Percentiles rank a stretch among this genome's conserved stretches.
Conservation (phyloP, 345 rosid genomes). For the Eucalyptus curtisii region DNA sequence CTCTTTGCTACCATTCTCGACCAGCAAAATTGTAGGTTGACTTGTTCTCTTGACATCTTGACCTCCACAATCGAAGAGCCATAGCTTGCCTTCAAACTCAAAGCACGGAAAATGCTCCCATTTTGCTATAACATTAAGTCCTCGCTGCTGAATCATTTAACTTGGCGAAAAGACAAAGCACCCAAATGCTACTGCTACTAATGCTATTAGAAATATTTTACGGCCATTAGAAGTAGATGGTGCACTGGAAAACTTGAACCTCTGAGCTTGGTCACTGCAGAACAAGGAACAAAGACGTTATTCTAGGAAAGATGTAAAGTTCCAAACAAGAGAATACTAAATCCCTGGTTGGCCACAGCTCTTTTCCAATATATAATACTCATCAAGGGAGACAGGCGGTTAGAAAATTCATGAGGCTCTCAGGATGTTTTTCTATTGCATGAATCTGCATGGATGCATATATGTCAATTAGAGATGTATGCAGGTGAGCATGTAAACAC, state of each 20-base stretch:
- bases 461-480: neutral
- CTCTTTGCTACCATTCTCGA: neutral
- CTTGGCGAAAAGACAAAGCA: conserved; percentile 9
- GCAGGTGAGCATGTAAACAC: neutral
- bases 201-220: conserved; percentile 12
- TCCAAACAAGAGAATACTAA: neutral
- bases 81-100: neutral
- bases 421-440: neutral
- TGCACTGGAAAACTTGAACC: conserved; percentile 49
- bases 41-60: neutral
- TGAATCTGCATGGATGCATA: neutral
- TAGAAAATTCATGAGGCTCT: neutral
- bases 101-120: neutral
- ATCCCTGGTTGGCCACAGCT: neutral
- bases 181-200: conserved; percentile 11
- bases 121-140: neutral
- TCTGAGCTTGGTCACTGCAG: conserved; percentile 73
- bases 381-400: neutral
- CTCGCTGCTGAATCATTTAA: neutral
- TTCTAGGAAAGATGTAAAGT: neutral
- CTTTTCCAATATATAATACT: neutral
- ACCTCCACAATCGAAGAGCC: neutral
- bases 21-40: neutral
- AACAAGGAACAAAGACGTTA: neutral
- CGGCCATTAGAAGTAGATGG: conserved; percentile 1